Conservation (phyloP, 805 yeast species). For the Wickerhamomyces strasburgensis region DNA sequence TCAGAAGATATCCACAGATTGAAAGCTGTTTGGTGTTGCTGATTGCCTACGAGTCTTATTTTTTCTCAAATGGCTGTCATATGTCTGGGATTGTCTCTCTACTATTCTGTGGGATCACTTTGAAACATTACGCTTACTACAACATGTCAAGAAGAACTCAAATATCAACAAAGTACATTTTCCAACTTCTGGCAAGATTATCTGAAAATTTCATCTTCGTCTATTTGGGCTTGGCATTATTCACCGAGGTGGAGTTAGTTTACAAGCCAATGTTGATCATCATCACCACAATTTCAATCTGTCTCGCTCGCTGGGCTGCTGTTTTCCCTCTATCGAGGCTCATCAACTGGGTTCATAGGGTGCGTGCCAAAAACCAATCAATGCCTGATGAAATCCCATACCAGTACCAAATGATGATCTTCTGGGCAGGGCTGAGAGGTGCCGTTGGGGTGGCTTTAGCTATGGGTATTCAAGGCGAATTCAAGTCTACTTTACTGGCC, state of each 20-base stretch:
- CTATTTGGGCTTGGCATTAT: slow-evolving; percentile 86
- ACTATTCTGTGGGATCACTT: slow-evolving; percentile 91
- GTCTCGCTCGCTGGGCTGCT: slow-evolving; percentile 95
- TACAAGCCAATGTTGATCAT: slow-evolving; percentile 92
- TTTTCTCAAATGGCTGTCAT: slow-evolving; percentile 97
- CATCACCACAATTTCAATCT: slow-evolving; percentile 82
- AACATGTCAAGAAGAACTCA: slow-evolving; percentile 98
- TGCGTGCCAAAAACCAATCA: slow-evolving; percentile 46
- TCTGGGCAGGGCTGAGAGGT: slow-evolving; percentile 99
- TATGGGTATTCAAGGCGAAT: slow-evolving; percentile 94
- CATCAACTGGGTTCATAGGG: slow-evolving; percentile 71
- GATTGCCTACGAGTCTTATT: slow-evolving; percentile 93
- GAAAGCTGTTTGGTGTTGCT: slow-evolving; percentile 89
- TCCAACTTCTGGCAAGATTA: slow-evolving; percentile 89
- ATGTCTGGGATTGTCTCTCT: slow-evolving; percentile 98
- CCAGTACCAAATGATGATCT: slow-evolving; percentile 96
- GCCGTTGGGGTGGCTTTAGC: slow-evolving; percentile 99
- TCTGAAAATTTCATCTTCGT: slow-evolving; percentile 96
- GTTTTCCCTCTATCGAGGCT: slow-evolving; percentile 89
- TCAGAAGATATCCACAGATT: slow-evolving; percentile 92
- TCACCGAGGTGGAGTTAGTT: slow-evolving; percentile 93
- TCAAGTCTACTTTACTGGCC: slow-evolving; percentile 81
- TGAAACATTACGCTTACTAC: slow-evolving; percentile 94
- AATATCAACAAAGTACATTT: slow-evolving; percentile 90
- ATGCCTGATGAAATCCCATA: slow-evolving; percentile 88